Evolutionary conservation across 306 rosid genomes (phyloP).

Genomic region (Prunus kanzakura): DNA sequence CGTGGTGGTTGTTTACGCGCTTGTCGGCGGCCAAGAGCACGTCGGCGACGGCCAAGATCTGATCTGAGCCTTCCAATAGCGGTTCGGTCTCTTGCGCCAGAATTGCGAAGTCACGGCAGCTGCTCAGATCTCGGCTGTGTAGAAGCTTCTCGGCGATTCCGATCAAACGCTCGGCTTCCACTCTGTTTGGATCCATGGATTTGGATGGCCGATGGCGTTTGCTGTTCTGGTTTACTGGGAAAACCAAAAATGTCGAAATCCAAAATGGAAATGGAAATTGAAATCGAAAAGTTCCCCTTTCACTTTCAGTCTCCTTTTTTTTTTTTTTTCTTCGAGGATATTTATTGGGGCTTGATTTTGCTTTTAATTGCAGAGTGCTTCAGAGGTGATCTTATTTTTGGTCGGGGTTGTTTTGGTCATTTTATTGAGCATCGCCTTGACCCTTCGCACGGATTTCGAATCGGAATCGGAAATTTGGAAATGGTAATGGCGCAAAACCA

Average conservation of each 20-base stretch:
- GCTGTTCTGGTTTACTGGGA: not conserved
- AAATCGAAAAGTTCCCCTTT: not conserved
- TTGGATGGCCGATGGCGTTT: not conserved
- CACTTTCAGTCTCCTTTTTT: not conserved
- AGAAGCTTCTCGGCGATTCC: slow-evolving; percentile 79
- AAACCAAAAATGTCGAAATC: not conserved
- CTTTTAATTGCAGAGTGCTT: not conserved
- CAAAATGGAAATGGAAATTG: not conserved
- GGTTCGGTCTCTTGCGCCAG: slow-evolving; percentile 91
- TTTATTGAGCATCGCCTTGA: not conserved
- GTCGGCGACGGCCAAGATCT: slow-evolving; percentile 79
- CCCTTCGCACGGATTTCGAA: not conserved
- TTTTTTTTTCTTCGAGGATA: not conserved
- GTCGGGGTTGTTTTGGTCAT: not conserved
- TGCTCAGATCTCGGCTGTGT: slow-evolving; percentile 64
- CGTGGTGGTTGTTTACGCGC: slow-evolving; percentile 53
- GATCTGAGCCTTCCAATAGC: slow-evolving; percentile 81
- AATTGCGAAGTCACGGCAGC: slow-evolving; percentile 67
- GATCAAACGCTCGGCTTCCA: slow-evolving; percentile 76
- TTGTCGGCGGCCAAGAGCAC: slow-evolving; percentile 66
- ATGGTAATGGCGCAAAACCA: not conserved
- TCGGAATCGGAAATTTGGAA: not conserved
- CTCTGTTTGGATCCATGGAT: slow-evolving; percentile 37
- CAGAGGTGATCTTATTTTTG: not conserved
- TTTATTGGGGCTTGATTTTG: not conserved